Conservation (phyloP, 345 rosid genomes). For the Acer campestre region DNA sequence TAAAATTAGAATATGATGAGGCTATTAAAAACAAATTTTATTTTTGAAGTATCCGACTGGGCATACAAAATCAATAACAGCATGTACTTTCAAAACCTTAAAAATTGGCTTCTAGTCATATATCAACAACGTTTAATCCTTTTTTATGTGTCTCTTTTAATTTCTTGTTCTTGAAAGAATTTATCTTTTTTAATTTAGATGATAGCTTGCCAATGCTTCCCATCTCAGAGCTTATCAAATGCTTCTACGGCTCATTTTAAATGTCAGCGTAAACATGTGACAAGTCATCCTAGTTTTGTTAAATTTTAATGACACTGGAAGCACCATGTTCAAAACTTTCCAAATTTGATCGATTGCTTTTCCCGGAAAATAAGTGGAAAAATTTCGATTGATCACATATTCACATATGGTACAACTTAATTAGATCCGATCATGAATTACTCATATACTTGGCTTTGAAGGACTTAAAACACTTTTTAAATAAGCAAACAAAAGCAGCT, state of each 20-base stretch:
- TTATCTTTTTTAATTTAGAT: not conserved
- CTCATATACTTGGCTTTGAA: slow-evolving; percentile 13
- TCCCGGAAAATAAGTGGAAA: not conserved
- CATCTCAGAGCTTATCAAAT: not conserved
- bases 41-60: not conserved
- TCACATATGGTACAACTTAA: not conserved
- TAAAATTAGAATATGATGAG: no score
- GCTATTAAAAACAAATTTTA: no score
- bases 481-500: not conserved
- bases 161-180: no score
- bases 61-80: not conserved
- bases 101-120: no score
- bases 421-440: no score
- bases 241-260: slow-evolving; percentile 11
- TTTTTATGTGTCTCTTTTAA: not conserved
- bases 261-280: not conserved
- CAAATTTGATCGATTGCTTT: not conserved
- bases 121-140: no score
- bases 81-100: not conserved
- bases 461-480: not conserved
- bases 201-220: slow-evolving; percentile 14
- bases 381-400: not conserved
- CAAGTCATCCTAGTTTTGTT: not conserved
- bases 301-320: no score
- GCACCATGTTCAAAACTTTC: not conserved